These are phyloP conservation scores for sunflower (Helianthus annuus) DNA, from an alignment of 129 eudicot genomes.

Conservation along the genomic window HanXRQr2.0-SUNRISE NC_035433.2:139582981-139583480, in stretches of 20 bases:
- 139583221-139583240: slow-evolving; percentile 87
- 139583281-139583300: slow-evolving; percentile 67
- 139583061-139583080: background rate
- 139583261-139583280: slow-evolving; percentile 90
- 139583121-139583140: background rate
- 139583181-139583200: slow-evolving; percentile 80
- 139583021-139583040: background rate
- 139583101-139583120: background rate
- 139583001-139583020: too few species aligned
- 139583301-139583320: slow-evolving; percentile 62
- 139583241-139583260: slow-evolving; percentile 86
- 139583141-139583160: background rate
- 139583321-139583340: slow-evolving; percentile 34
- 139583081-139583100: background rate
- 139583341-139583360: slow-evolving; percentile 55
- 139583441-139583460: background rate
- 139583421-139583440: slow-evolving; percentile 54
- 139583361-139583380: slow-evolving; percentile 72
- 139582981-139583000: too few species aligned
- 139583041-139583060: background rate
- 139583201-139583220: slow-evolving; percentile 70
- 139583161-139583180: slow-evolving; percentile 12
- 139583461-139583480: background rate
- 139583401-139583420: slow-evolving; percentile 93
- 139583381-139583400: slow-evolving; percentile 70